Evolutionary conservation across 768 basidiomycete genomes (phyloP).

Genomic region (Termitomyces sp.): DNA sequence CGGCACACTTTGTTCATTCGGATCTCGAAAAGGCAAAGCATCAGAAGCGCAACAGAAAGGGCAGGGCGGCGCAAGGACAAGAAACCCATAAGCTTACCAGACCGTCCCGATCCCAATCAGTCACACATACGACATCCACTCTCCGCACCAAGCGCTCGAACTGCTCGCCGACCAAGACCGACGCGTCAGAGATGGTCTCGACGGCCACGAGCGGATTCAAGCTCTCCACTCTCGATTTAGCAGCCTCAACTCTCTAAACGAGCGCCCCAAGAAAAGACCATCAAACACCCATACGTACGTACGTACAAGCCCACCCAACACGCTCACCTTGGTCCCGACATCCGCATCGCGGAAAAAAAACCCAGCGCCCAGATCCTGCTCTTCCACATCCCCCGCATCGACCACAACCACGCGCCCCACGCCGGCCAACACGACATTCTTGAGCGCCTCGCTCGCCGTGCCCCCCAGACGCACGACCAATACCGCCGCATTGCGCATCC

Average conservation of each 20-base stretch:
- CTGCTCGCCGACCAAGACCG: slow-evolving; percentile 41
- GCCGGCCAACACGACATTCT: slow-evolving; percentile 96
- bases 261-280: slow-evolving; percentile 34
- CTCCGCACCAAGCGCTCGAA: slow-evolving; percentile 54
- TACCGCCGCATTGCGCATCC: slow-evolving; percentile 93
- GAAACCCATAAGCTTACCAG: slow-evolving; percentile 46
- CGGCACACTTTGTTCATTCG: slow-evolving; percentile 78
- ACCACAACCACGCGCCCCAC: slow-evolving; percentile 86
- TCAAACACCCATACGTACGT: slow-evolving; percentile 25
- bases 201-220: slow-evolving; percentile 91
- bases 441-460: slow-evolving; percentile 89
- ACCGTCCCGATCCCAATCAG: slow-evolving; percentile 65
- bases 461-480: slow-evolving; percentile 75
- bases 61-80: neutral
- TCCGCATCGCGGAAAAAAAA: slow-evolving; percentile 95
- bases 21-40: slow-evolving; percentile 40
- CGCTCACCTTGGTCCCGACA: slow-evolving; percentile 77
- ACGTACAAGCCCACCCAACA: slow-evolving; percentile 2
- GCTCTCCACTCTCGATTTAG: slow-evolving; percentile 78
- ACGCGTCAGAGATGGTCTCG: slow-evolving; percentile 51
- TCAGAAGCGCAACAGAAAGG: slow-evolving; percentile 10
- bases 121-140: slow-evolving; percentile 85
- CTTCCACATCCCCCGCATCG: slow-evolving; percentile 68
- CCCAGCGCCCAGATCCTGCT: slow-evolving; percentile 86
- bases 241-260: slow-evolving; percentile 76